A percentile compares a stretch with the other conserved stretches of the same genome.
Conservation (phyloP, 2,329 filamentous ascomycete species). For the Colletotrichum sp. region DNA sequence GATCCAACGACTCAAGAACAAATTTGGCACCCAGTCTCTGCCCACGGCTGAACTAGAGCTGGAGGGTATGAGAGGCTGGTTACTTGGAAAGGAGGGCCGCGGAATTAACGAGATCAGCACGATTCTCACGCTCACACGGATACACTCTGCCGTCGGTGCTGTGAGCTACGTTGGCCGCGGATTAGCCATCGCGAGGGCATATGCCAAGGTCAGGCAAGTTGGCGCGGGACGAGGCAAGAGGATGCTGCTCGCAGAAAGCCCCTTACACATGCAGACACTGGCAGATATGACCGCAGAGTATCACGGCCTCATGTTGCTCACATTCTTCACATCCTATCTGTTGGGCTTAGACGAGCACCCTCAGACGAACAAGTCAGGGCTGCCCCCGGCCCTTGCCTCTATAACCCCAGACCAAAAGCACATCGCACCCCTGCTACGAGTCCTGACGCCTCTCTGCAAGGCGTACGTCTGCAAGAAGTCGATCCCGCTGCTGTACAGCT, state of each 20-base stretch:
- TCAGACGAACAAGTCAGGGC: not conserved
- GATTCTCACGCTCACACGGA: conserved; percentile 70
- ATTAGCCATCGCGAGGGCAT: conserved; percentile 62
- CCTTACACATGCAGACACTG: conserved; percentile 63
- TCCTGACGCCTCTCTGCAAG: conserved; percentile 66
- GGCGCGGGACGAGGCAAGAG: conserved; percentile 34
- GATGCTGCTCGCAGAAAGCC: conserved; percentile 53
- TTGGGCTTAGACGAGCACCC: conserved; percentile 59
- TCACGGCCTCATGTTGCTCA: conserved; percentile 59
- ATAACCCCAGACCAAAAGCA: conserved; percentile 39
- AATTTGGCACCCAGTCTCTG: conserved; percentile 71
- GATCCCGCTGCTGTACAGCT: conserved; percentile 56
- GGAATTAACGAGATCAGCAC: conserved; percentile 73
- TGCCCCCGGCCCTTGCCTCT: not conserved
- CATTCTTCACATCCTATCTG: conserved; percentile 56
- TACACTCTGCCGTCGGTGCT: conserved; percentile 60
- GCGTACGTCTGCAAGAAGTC: conserved; percentile 58
- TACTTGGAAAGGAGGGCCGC: conserved; percentile 69
- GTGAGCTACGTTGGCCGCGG: conserved; percentile 60
- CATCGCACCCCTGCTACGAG: conserved; percentile 52
- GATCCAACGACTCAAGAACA: conserved; percentile 74
- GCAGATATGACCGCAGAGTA: conserved; percentile 62
- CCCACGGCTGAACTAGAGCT: conserved; percentile 77
- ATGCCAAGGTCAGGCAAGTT: conserved; percentile 60
- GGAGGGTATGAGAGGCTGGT: conserved; percentile 64